Percentiles rank a stretch among this genome's conserved stretches.
phyloP scores from a whole-genome alignment of 2,329 filamentous ascomycete genomes.

The Botrytis cinerea region DNA sequence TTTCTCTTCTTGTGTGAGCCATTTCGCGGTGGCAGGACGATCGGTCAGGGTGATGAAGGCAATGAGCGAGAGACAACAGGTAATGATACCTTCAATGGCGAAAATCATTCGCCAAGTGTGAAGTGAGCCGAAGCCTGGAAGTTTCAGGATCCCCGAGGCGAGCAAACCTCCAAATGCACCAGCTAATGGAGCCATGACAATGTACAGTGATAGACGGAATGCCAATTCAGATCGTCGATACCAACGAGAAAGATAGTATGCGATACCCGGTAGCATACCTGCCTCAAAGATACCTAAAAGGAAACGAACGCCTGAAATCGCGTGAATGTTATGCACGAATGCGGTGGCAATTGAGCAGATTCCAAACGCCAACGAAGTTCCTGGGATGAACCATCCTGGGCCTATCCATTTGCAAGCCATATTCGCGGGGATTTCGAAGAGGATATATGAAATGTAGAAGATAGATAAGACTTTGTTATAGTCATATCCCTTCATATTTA shows the following conservation, averaged over 20 bases:
- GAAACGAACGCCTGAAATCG: slow-evolving; percentile 59
- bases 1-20: slow-evolving; percentile 67
- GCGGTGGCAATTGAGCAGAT: slow-evolving; percentile 64
- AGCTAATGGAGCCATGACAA: slow-evolving; percentile 69
- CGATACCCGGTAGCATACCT: slow-evolving; percentile 64
- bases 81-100: slow-evolving; percentile 69
- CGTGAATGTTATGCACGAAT: slow-evolving; percentile 58
- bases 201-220: slow-evolving; percentile 67
- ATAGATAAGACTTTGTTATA: slow-evolving; percentile 69
- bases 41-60: slow-evolving; percentile 67
- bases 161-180: slow-evolving; percentile 72
- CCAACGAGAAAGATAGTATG: slow-evolving; percentile 73
- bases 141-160: slow-evolving; percentile 62
- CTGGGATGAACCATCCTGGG: slow-evolving; percentile 70
- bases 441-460: slow-evolving; percentile 73
- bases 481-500: slow-evolving; percentile 61
- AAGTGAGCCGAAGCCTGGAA: slow-evolving; percentile 54
- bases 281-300: slow-evolving; percentile 70
- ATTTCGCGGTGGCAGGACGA: slow-evolving; percentile 65
- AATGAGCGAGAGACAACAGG: slow-evolving; percentile 57
- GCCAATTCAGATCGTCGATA: slow-evolving; percentile 69
- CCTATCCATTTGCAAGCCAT: slow-evolving; percentile 70
- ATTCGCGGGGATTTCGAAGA: slow-evolving; percentile 69
- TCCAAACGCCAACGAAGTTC: slow-evolving; percentile 63
- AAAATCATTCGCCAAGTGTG: slow-evolving; percentile 70